A percentile compares a stretch with the other conserved stretches of the same genome.
phyloP scores from a whole-genome alignment of 106 monocot species.

The Allium cepa region DNA sequence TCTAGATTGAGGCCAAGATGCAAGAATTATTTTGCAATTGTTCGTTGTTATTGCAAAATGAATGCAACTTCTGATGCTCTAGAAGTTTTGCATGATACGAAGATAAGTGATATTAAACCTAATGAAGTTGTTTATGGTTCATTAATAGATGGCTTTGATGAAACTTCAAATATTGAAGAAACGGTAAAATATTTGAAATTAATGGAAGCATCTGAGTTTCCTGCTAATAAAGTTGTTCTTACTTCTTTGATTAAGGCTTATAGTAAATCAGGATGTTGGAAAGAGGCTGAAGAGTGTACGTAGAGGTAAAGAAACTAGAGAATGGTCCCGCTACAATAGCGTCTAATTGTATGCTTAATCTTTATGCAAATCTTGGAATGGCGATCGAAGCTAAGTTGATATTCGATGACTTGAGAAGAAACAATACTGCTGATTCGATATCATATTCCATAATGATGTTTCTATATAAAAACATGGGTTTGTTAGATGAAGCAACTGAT shows the following conservation, averaged over 20 bases:
- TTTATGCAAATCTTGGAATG: slow-evolving; percentile 75
- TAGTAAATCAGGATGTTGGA: slow-evolving; percentile 49
- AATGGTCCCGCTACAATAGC: slow-evolving; percentile 64
- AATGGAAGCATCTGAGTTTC: slow-evolving; percentile 55
- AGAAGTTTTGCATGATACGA: slow-evolving; percentile 51
- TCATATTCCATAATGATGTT: slow-evolving; percentile 74
- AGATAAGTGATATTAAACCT: slow-evolving; percentile 31
- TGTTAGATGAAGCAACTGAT: slow-evolving; percentile 46
- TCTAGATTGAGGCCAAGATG: slow-evolving; percentile 50
- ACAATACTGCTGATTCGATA: slow-evolving; percentile 42
- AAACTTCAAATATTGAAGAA: slow-evolving; percentile 32
- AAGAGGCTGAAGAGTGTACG: slow-evolving; percentile 68
- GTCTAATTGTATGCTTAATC: slow-evolving; percentile 70
- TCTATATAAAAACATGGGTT: slow-evolving; percentile 83
- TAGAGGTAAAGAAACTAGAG: slow-evolving; percentile 36
- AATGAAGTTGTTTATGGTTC: slow-evolving; percentile 73
- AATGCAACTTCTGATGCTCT: slow-evolving; percentile 30
- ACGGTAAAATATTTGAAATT: slow-evolving; percentile 35
- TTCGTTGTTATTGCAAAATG: slow-evolving; percentile 32
- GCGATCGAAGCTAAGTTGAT: slow-evolving; percentile 49
- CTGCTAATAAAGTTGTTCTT: slow-evolving; percentile 40
- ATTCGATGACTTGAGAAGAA: slow-evolving; percentile 39
- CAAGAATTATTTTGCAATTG: slow-evolving; percentile 59
- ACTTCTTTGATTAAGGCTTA: slow-evolving; percentile 80
- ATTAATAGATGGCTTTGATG: slow-evolving; percentile 60